Conservation (phyloP, 331 rosid species). For the Malus hybrid region DNA sequence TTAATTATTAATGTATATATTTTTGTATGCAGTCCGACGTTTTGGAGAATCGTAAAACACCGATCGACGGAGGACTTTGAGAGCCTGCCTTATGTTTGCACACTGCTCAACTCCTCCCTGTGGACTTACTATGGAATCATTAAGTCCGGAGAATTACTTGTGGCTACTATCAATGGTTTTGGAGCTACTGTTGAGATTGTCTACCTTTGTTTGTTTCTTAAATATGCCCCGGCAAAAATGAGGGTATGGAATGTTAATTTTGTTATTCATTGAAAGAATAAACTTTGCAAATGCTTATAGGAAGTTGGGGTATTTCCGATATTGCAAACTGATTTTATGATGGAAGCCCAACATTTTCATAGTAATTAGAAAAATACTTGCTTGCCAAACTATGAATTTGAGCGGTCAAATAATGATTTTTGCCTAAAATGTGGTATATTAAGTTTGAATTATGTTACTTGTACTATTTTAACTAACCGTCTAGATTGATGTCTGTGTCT, state of each 20-base stretch:
- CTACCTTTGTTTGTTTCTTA: slow-evolving; percentile 42
- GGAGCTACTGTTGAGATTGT: slow-evolving; percentile 41
- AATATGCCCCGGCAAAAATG: slow-evolving; percentile 32
- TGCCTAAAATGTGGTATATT: too few species aligned
- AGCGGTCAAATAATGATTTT: too few species aligned
- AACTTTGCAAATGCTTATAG: too few species aligned
- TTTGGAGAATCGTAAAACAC: slow-evolving; percentile 36
- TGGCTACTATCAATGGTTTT: slow-evolving; percentile 60
- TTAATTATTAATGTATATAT: background rate
- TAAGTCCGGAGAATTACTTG: slow-evolving; percentile 46
- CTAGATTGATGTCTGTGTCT: background rate
- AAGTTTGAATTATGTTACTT: too few species aligned
- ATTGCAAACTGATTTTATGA: too few species aligned
- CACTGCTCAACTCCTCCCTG: slow-evolving; percentile 44
- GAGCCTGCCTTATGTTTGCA: slow-evolving; percentile 63
- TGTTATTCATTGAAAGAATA: too few species aligned
- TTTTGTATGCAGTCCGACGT: slow-evolving; percentile 38
- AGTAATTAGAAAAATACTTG: too few species aligned
- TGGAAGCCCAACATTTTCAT: too few species aligned
- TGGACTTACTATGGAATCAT: slow-evolving; percentile 73
- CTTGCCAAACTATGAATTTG: too few species aligned
- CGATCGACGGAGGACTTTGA: slow-evolving; percentile 52
- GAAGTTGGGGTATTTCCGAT: too few species aligned
- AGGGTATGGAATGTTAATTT: slow-evolving; percentile 20
- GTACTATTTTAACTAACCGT: background rate